Evolutionary conservation across 768 basidiomycete genomes (phyloP).

Genomic region (Trichaptum fuscoviolaceum): DNA sequence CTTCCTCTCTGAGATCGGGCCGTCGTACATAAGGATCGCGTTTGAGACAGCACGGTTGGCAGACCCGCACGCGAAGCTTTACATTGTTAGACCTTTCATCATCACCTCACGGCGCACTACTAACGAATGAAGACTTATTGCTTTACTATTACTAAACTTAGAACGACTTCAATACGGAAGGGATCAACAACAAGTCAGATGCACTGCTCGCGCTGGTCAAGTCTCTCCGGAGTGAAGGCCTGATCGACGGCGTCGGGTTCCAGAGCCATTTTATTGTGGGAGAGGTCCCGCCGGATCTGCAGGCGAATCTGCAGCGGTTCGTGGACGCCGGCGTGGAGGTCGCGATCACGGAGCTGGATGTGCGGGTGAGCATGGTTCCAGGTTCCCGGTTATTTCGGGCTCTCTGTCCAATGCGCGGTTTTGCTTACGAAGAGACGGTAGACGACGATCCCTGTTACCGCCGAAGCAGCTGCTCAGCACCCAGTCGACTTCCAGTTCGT

Average conservation of each 20-base stretch:
- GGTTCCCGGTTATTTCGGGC: no score
- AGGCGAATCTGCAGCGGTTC: constrained; percentile 4
- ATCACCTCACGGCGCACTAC: neutral
- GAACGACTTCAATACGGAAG: constrained; percentile 8
- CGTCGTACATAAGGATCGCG: neutral
- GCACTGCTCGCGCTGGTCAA: constrained; percentile 4
- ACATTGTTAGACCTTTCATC: neutral
- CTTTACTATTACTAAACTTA: neutral
- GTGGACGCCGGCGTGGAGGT: constrained; percentile 7
- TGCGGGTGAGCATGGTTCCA: neutral
- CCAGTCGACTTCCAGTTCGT: constrained; percentile 4
- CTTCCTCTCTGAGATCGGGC: neutral
- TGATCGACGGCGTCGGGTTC: neutral
- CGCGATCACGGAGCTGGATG: constrained; percentile 6
- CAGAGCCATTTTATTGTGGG: constrained; percentile 8
- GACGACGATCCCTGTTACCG: constrained; percentile 2
- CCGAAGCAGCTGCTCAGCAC: neutral
- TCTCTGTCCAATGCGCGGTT: no score
- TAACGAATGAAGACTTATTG: neutral
- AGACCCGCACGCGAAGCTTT: neutral
- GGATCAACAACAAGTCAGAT: constrained; percentile 6
- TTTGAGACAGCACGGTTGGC: neutral
- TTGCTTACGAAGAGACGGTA: neutral
- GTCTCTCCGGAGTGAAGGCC: neutral
- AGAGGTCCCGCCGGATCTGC: constrained; percentile 1